These are phyloP conservation scores for Globisporangium cystogenes DNA, from an alignment of 352 stramenopile species.

Conservation along the genomic window DNA sequence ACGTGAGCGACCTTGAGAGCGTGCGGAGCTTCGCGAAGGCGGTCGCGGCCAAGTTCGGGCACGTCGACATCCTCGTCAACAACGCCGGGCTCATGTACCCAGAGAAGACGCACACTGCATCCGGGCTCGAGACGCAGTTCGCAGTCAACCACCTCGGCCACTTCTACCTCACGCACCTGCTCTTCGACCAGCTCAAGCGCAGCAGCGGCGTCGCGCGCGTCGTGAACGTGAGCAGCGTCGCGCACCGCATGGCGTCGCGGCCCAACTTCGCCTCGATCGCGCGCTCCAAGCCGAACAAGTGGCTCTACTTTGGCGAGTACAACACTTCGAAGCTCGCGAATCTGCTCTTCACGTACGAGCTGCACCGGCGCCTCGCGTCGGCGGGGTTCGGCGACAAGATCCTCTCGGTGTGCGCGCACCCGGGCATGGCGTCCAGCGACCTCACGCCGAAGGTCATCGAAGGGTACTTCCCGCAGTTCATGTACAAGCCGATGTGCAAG, in stretches of 20 bases:
- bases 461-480: too few relatives aligned
- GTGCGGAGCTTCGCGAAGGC: too few relatives aligned
- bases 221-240: slow-evolving; percentile 47
- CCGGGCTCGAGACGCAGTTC: slow-evolving; percentile 61
- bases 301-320: slow-evolving; percentile 17
- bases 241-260: too few relatives aligned
- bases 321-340: slow-evolving; percentile 45
- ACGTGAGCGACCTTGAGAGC: slow-evolving; percentile 17
- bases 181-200: slow-evolving; percentile 35
- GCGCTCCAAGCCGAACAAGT: slow-evolving; percentile 17
- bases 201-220: slow-evolving; percentile 25
- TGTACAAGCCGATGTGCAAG: too few relatives aligned
- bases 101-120: slow-evolving; percentile 21
- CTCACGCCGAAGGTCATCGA: too few relatives aligned
- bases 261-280: slow-evolving; percentile 28
- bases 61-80: slow-evolving; percentile 69
- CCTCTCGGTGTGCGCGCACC: too few relatives aligned
- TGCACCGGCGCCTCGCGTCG: slow-evolving; percentile 27
- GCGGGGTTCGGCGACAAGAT: too few relatives aligned
- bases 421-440: slow-evolving; percentile 27
- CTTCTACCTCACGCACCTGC: slow-evolving; percentile 50
- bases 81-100: slow-evolving; percentile 44
- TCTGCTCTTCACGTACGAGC: slow-evolving; percentile 40
- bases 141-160: slow-evolving; percentile 70
- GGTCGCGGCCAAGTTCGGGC: slow-evolving; percentile 17